Conservation (phyloP, 208 protist species). For the Leishmania braziliensis region DNA sequence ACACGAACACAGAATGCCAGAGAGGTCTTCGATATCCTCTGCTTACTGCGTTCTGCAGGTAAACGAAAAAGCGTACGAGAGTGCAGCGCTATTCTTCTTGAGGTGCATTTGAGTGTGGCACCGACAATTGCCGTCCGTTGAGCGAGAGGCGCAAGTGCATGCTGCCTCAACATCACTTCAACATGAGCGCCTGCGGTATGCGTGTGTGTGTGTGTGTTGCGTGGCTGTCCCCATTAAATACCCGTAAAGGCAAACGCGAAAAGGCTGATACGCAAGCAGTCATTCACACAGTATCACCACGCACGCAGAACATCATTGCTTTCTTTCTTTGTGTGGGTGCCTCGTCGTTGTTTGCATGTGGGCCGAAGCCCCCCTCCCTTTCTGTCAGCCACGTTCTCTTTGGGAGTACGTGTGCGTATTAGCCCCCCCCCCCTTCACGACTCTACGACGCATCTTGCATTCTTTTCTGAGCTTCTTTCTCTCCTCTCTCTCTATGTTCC, state of each 20-base stretch:
- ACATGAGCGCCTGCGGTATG: background rate
- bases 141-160: background rate
- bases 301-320: too few relatives aligned
- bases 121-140: background rate
- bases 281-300: too few relatives aligned
- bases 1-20: background rate
- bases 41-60: background rate
- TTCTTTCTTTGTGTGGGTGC: too few relatives aligned
- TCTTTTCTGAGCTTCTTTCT: background rate
- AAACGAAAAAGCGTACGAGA: background rate
- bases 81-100: background rate
- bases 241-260: background rate
- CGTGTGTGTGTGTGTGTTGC: background rate
- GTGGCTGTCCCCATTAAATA: background rate
- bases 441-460: background rate
- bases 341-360: too few relatives aligned
- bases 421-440: too few relatives aligned
- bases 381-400: too few relatives aligned
- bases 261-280: background rate
- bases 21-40: background rate
- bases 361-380: too few relatives aligned
- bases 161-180: background rate
- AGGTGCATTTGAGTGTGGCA: background rate
- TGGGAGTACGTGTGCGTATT: too few relatives aligned
- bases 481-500: background rate